Evolutionary conservation across 805 yeast genomes (phyloP), one percentile per base, ranked within the genome.

Genomic region (Ogataea sp.): DNA sequence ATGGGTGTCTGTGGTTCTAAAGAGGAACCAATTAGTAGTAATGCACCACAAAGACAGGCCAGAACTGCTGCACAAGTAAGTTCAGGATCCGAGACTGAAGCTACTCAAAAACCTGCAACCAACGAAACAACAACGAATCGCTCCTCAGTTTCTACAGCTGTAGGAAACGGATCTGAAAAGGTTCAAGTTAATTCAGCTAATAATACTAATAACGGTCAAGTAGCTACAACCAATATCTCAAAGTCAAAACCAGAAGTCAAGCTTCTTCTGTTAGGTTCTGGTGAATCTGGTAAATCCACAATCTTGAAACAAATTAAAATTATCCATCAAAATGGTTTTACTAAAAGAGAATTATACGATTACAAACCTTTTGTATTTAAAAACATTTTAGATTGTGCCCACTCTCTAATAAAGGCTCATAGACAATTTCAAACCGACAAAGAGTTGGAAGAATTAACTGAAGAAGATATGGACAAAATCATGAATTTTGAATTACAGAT

Each of bases 251-350:
- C 70, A 44, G 84, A 77, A 42, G 77, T 80, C 39, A 88, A 88
- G 56, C 79, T 89, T 35, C 65, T 89, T 28, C 66, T 89, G 26
- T 61, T 83, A 36, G 93, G 98, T 5, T 83, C 96, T 0, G 98
- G 97, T 14, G 94, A 83, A 53, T 70, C 80, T 44, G 94, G 94
- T 4, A 84, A 83, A 53, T 79, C 88, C 7, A 83, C 94, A 15
- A 78, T 83, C 39, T 74, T 84, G 39, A 84, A 83, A 56, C 94
- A 83, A 58, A 84, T 84, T 78, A 83, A 82, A 54, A 82, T 82
- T 42, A 64, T 82, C 37, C 86, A 83, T 53, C 83, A 80, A 53
- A 68, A 76, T 48, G 89, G 89, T 8, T 83, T 78, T 53, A 59
- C 79, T 38, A 64, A 78, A 58, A 80, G 81, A 35, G 97, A 88